phyloP scores from a whole-genome alignment of 2,329 filamentous ascomycete genomes.

The Shiraia bambusicola region DNA sequence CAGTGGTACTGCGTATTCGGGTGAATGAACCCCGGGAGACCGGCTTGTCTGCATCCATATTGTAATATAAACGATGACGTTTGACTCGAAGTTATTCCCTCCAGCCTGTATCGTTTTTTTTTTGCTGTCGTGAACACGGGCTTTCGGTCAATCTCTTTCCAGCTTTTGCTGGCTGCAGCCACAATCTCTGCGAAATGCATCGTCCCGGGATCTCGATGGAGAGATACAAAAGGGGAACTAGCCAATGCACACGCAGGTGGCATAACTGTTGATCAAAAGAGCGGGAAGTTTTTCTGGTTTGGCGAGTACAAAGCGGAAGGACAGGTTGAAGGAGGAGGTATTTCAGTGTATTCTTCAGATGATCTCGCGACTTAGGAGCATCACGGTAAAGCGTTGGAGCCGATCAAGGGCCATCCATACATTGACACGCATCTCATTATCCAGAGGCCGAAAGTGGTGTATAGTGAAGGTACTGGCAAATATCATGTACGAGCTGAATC shows the following conservation, averaged over 20 bases:
- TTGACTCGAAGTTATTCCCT: neutral
- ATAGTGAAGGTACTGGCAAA: conserved; percentile 55
- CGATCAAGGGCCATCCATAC: conserved; percentile 57
- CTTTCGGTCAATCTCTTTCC: conserved; percentile 18
- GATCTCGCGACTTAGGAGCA: conserved; percentile 62
- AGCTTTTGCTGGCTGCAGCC: conserved; percentile 25
- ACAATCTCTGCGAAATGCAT: conserved; percentile 55
- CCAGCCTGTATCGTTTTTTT: conserved; percentile 3
- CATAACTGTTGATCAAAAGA: conserved; percentile 54
- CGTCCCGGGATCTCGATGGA: conserved; percentile 63
- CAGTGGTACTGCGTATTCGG: conserved; percentile 27
- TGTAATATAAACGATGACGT: conserved; percentile 20
- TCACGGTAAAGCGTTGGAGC: conserved; percentile 58
- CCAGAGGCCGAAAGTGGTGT: conserved; percentile 63
- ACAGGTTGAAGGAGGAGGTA: conserved; percentile 60
- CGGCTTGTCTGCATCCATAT: conserved; percentile 21
- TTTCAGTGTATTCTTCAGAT: conserved; percentile 60
- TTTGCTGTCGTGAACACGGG: conserved; percentile 14
- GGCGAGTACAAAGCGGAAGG: conserved; percentile 63
- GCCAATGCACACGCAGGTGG: conserved; percentile 64
- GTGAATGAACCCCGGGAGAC: conserved; percentile 23
- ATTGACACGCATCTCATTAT: conserved; percentile 60
- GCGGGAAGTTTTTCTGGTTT: conserved; percentile 61
- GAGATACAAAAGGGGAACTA: conserved; percentile 60
- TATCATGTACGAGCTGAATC: conserved; percentile 54